phyloP scores from a whole-genome alignment of 2,329 filamentous ascomycete species.

The Scytalidium lignicola region DNA sequence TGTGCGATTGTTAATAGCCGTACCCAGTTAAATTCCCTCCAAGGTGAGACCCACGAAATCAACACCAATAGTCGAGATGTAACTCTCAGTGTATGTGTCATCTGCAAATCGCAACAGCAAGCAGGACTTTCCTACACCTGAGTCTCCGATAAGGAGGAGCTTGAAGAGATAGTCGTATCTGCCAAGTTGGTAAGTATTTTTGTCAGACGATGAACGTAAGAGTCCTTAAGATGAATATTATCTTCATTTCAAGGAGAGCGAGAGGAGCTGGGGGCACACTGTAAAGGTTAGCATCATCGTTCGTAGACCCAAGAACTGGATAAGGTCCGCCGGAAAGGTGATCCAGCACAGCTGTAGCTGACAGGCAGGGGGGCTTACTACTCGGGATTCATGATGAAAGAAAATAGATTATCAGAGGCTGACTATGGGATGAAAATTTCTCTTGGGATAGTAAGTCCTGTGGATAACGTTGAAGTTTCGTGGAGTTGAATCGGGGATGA shows the following conservation, averaged over 20 bases:
- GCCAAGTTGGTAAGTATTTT: slow-evolving; percentile 21
- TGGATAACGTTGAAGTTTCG: not conserved
- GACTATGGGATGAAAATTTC: not conserved
- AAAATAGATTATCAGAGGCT: slow-evolving; percentile 1
- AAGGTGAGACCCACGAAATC: slow-evolving; percentile 71
- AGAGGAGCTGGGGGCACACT: not conserved
- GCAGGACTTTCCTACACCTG: slow-evolving; percentile 99
- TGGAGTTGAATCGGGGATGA: not conserved
- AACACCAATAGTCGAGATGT: slow-evolving; percentile 99
- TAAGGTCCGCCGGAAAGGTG: not conserved
- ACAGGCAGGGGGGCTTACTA: slow-evolving; percentile 56
- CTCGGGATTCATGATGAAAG: slow-evolving; percentile 80
- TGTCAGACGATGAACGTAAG: not conserved
- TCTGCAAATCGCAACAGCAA: slow-evolving; percentile 96
- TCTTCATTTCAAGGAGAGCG: slow-evolving; percentile 7
- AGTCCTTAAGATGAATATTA: not conserved
- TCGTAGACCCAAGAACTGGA: not conserved
- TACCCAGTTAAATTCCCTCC: not conserved
- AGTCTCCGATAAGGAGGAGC: slow-evolving; percentile 99
- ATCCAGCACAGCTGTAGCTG: slow-evolving; percentile 1
- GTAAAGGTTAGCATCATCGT: not conserved
- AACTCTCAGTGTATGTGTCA: slow-evolving; percentile 98
- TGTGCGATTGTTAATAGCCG: slow-evolving; percentile 37
- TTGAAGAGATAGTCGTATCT: slow-evolving; percentile 99
- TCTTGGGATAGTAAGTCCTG: not conserved